phyloP scores from a whole-genome alignment of 2,329 filamentous ascomycete species.

The Ophiostoma sp. region DNA sequence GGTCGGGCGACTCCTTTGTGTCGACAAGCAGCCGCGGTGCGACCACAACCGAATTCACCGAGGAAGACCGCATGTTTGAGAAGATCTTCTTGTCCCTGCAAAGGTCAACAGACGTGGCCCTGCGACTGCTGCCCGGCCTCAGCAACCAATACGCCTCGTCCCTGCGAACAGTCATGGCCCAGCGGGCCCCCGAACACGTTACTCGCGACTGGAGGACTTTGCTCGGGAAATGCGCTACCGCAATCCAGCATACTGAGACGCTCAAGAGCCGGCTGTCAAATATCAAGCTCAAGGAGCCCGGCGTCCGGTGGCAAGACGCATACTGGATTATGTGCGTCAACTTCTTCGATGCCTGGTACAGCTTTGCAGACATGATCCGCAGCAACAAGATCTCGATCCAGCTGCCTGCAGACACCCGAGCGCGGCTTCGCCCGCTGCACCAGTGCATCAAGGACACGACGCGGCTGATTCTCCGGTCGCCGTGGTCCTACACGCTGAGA shows the following conservation, averaged over 20 bases:
- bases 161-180: slow-evolving; percentile 57
- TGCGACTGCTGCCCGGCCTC: slow-evolving; percentile 64
- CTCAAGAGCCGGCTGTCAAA: slow-evolving; percentile 67
- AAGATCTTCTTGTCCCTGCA: slow-evolving; percentile 72
- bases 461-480: slow-evolving; percentile 59
- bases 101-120: slow-evolving; percentile 65
- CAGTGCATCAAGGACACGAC: slow-evolving; percentile 75
- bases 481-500: slow-evolving; percentile 46
- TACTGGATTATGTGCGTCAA: slow-evolving; percentile 69
- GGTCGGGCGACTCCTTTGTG: slow-evolving; percentile 75
- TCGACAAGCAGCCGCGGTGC: slow-evolving; percentile 48
- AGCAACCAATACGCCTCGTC: slow-evolving; percentile 60
- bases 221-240: slow-evolving; percentile 63
- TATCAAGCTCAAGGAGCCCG: slow-evolving; percentile 81
- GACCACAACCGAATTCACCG: slow-evolving; percentile 56
- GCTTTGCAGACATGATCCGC: slow-evolving; percentile 58
- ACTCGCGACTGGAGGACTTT: slow-evolving; percentile 64
- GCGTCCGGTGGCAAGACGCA: slow-evolving; percentile 56
- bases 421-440: slow-evolving; percentile 73
- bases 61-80: slow-evolving; percentile 78
- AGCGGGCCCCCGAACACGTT: slow-evolving; percentile 53
- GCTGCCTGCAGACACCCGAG: slow-evolving; percentile 61
- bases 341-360: slow-evolving; percentile 65
- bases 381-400: slow-evolving; percentile 47
- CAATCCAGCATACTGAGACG: slow-evolving; percentile 66